Percentiles rank a stretch among this genome's conserved stretches.
These are phyloP conservation scores for Mytilinidion resinicola DNA, from an alignment of 495 filamentous ascomycete species.

Conservation along the genomic window DNA sequence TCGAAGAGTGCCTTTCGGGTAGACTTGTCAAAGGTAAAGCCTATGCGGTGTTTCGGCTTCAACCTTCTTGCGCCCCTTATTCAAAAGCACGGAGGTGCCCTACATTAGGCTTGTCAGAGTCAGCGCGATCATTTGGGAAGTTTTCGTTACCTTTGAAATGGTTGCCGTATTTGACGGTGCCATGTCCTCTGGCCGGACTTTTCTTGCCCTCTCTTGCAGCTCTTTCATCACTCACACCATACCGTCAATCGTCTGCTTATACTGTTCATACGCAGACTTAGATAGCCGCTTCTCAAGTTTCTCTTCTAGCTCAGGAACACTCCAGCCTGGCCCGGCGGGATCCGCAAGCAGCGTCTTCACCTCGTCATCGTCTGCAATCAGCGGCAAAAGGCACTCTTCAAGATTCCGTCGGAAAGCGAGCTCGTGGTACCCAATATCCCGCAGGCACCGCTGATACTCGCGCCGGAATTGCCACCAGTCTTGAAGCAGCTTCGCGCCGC, in stretches of 20 bases:
- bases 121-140: too few relatives aligned
- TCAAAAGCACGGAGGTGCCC: too few relatives aligned
- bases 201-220: slow-evolving; percentile 17
- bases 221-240: slow-evolving; percentile 25
- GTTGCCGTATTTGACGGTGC: neutral
- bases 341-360: slow-evolving; percentile 10
- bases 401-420: slow-evolving; percentile 27
- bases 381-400: slow-evolving; percentile 28
- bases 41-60: too few relatives aligned
- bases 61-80: too few relatives aligned
- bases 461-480: slow-evolving; percentile 21
- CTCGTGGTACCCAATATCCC: slow-evolving; percentile 31
- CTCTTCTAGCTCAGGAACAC: slow-evolving; percentile 11
- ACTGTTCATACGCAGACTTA: slow-evolving; percentile 14
- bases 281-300: slow-evolving; percentile 15
- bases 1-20: slow-evolving; percentile 30
- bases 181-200: neutral
- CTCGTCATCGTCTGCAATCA: slow-evolving; percentile 29
- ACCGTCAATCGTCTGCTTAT: too few relatives aligned
- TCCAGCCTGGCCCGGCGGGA: slow-evolving; percentile 15
- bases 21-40: slow-evolving; percentile 32
- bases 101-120: too few relatives aligned
- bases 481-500: slow-evolving; percentile 6
- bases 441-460: slow-evolving; percentile 15
- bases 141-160: too few relatives aligned